Percentiles rank a stretch among this genome's conserved stretches.
These are phyloP conservation scores for Penicillium chermesinum DNA, from an alignment of 495 filamentous ascomycete genomes.

Conservation along the genomic window DNA sequence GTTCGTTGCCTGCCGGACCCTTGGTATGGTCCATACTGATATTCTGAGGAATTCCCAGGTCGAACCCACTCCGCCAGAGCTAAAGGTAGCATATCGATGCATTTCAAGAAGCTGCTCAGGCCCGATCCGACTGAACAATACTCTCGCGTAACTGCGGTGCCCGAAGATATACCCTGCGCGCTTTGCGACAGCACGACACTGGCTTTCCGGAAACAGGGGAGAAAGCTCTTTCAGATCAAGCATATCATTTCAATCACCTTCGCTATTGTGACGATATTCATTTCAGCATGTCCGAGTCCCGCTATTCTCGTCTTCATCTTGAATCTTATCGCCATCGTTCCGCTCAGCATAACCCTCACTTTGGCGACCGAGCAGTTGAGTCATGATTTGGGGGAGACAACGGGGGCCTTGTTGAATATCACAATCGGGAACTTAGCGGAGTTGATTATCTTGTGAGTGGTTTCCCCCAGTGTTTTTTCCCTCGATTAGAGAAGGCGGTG, in stretches of 20 bases:
- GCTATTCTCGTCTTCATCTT: conserved; percentile 15
- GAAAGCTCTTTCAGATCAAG: not conserved
- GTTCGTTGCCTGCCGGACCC: not conserved
- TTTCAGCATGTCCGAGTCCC: conserved; percentile 1
- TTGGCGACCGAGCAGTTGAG: conserved; percentile 22
- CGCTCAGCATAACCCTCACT: conserved; percentile 16
- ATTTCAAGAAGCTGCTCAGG: conserved; percentile 2
- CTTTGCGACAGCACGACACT: conserved; percentile 1
- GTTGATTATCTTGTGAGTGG: conserved; percentile 66
- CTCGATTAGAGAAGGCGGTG: not conserved
- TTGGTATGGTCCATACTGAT: not conserved
- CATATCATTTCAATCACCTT: conserved; percentile 3
- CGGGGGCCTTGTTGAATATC: conserved; percentile 51
- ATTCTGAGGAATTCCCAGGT: too few species aligned
- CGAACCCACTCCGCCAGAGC: not conserved
- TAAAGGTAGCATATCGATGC: conserved; percentile 2
- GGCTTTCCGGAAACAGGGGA: conserved; percentile 1
- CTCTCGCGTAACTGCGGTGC: not conserved
- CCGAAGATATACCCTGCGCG: not conserved
- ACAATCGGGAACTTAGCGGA: conserved; percentile 91
- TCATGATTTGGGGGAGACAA: conserved; percentile 15
- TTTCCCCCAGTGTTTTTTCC: not conserved
- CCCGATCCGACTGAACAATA: not conserved
- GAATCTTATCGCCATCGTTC: conserved; percentile 26
- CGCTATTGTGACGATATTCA: conserved; percentile 2